Evolutionary conservation across 148 eudicot genomes (phyloP), one percentile per base, ranked within the genome.

Genomic region (Vaccinium darrowii): DNA sequence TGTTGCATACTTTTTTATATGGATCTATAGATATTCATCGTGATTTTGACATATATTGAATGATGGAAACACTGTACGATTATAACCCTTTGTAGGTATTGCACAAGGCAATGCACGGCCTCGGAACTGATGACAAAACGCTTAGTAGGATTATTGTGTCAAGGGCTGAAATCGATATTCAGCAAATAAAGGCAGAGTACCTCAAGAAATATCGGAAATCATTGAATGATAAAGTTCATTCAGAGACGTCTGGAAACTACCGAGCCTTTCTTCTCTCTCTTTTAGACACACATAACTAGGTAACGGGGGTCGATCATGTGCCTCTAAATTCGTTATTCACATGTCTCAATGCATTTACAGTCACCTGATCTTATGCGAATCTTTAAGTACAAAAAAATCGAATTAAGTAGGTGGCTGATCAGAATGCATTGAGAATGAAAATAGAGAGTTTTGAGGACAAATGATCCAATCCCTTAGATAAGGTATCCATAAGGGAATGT

Each of bases 141-240:
- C 91, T 94, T 19, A 92, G 84, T 7, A 89, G 99, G 84, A 89
- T 96, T 49, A 93, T 94, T 36, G 95, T 93, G 85, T 91, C 98
- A 58, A 90, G 99, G 86, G 85, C 95, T 15, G 98, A 96, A 87
- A 81, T 96, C 0, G 99, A 96, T 84, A 88, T 92, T 95, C 92
- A 91, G 84, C 90, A 90, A 82, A 94, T 96, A 50, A 96, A 93
- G 82, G 91, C 93, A 0, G 98, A 96, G 88, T 96, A 94, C 80
- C 84, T 67, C 39, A 92, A 89, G 80, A 91, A 92, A 82, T 88
- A 93, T 81, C 78, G 86, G 57, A 96, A 94, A 84, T 36, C 94
- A 30, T 85, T 96, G 88, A 87, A 90, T 43, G 94, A 93, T 79
- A 95, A 88, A 13, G 94, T 96, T 89, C 91, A 89, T 77, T 88